Conservation (phyloP, 306 rosid species). For the Boehmeria nivea region DNA sequence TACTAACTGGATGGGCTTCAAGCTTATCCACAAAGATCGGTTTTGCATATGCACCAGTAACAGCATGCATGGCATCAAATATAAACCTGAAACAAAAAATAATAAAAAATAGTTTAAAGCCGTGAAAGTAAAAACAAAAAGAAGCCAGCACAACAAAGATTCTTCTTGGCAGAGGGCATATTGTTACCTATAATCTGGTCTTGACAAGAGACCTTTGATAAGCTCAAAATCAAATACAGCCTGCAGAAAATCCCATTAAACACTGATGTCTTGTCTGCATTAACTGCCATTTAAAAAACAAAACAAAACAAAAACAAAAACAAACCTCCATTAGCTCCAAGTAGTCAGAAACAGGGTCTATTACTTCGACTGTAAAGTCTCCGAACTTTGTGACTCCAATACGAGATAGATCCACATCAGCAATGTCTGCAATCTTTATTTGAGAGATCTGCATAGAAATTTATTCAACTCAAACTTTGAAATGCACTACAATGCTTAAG, state of each 20-base stretch:
- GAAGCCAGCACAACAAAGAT: conserved; percentile 11
- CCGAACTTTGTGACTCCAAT: conserved; percentile 66
- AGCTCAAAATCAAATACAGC: conserved; percentile 81
- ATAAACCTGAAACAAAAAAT: conserved; percentile 70
- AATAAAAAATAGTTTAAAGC: conserved; percentile 17
- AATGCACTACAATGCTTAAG: background rate
- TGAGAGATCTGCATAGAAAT: conserved; percentile 61
- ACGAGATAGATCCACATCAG: conserved; percentile 78
- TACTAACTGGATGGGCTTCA: conserved; percentile 68
- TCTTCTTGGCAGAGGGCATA: conserved; percentile 5
- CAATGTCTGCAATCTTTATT: conserved; percentile 78
- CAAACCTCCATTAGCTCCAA: conserved; percentile 75
- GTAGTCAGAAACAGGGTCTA: conserved; percentile 89
- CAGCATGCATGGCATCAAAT: conserved; percentile 98
- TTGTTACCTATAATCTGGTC: conserved; percentile 70
- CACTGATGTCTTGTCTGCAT: conserved; percentile 12
- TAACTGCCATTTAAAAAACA: conserved; percentile 17
- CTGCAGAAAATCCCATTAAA: conserved; percentile 46
- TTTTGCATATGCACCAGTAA: conserved; percentile 91
- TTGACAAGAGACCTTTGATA: conserved; percentile 65
- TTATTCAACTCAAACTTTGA: conserved; percentile 15
- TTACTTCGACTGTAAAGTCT: conserved; percentile 81
- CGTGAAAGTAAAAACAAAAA: background rate
- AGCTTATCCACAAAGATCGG: conserved; percentile 94
- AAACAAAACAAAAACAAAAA: background rate